phyloP scores from a whole-genome alignment of 352 stramenopile genomes.

The Phytophthora idaei region DNA sequence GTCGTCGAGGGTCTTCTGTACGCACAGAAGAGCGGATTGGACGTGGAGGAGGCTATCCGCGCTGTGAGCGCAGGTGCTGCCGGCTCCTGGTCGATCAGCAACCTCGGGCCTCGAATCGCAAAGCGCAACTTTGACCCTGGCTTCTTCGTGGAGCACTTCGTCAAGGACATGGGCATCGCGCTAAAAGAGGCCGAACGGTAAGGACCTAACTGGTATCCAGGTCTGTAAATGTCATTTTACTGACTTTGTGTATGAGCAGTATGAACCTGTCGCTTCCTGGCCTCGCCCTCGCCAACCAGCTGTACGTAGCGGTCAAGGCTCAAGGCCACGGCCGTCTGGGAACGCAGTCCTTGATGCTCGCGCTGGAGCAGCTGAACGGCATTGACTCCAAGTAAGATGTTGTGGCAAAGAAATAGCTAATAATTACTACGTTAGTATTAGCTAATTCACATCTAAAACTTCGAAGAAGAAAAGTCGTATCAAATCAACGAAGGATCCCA shows the following conservation, averaged over 20 bases:
- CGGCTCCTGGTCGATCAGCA: conserved; percentile 91
- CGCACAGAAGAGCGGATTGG: conserved; percentile 81
- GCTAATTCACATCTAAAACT: conserved; percentile 25
- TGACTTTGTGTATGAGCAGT: conserved; percentile 28
- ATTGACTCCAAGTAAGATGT: conserved; percentile 24
- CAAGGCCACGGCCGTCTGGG: conserved; percentile 81
- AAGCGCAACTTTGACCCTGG: conserved; percentile 90
- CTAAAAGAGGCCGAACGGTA: conserved; percentile 81
- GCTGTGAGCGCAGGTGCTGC: conserved; percentile 87
- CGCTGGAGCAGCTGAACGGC: conserved; percentile 86
- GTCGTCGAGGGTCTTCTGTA: conserved; percentile 90
- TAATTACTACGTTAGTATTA: conserved; percentile 16
- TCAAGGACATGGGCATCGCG: conserved; percentile 93
- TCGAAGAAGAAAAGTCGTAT: conserved; percentile 37
- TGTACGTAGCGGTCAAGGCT: conserved; percentile 89
- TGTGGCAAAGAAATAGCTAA: conserved; percentile 20
- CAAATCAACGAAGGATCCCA: conserved; percentile 29
- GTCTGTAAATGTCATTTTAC: too few species aligned
- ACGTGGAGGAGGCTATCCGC: conserved; percentile 86
- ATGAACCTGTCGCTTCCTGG: conserved; percentile 90
- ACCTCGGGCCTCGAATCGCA: conserved; percentile 88
- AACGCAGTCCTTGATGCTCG: conserved; percentile 89
- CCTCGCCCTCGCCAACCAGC: conserved; percentile 85
- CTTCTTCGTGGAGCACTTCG: conserved; percentile 91
- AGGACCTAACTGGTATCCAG: not conserved